phyloP scores from a whole-genome alignment of 768 basidiomycete genomes.

The Mycena polygramma region DNA sequence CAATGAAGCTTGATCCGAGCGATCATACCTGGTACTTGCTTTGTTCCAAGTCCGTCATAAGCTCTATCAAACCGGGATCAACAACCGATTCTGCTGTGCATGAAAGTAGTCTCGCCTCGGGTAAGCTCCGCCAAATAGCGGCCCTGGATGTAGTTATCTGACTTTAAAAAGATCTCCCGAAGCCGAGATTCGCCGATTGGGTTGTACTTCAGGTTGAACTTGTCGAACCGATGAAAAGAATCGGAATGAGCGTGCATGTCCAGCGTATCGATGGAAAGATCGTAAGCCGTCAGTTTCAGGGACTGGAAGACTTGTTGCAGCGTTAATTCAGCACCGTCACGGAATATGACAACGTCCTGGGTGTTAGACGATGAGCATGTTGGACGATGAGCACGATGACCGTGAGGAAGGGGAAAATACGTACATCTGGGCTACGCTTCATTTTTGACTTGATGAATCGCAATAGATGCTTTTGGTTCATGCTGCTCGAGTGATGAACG shows the following conservation, averaged over 20 bases:
- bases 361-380: conserved; percentile 9
- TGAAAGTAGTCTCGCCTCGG: conserved; percentile 65
- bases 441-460: conserved; percentile 99
- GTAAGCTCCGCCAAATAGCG: conserved; percentile 96
- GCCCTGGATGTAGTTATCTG: conserved; percentile 94
- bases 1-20: not conserved
- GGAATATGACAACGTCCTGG: conserved; percentile 95
- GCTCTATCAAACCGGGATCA: conserved; percentile 64
- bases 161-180: conserved; percentile 98
- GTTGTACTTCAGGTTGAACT: conserved; percentile 98
- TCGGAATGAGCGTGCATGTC: conserved; percentile 99
- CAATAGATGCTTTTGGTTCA: conserved; percentile 99
- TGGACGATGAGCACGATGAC: too few relatives aligned
- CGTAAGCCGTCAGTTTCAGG: conserved; percentile 94
- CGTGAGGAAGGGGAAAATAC: conserved; percentile 35
- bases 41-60: conserved; percentile 98
- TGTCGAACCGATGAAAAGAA: conserved; percentile 98
- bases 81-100: not conserved
- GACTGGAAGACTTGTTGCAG: conserved; percentile 96
- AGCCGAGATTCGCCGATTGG: conserved; percentile 95
- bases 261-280: conserved; percentile 97
- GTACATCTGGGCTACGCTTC: conserved; percentile 86
- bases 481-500: conserved; percentile 97
- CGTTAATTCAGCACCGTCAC: conserved; percentile 91
- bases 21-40: conserved; percentile 92